Evolutionary conservation across 352 stramenopile species (phyloP).

Genomic region (Globisporangium splendens): DNA sequence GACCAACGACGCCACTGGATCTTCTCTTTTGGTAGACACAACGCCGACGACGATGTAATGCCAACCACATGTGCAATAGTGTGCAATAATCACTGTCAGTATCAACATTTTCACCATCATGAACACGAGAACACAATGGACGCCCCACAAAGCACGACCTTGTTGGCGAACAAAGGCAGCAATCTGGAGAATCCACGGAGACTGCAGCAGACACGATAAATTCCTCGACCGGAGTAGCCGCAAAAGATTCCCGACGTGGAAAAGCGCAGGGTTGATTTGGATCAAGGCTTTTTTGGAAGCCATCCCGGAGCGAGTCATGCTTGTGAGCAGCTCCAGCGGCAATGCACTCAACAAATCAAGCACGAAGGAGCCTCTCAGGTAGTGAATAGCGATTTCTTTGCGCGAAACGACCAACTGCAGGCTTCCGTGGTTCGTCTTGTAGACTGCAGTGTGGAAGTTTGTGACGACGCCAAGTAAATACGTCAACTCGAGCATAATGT

Average conservation of each 20-base stretch:
- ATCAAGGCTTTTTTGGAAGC: neutral
- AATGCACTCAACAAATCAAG: constrained; percentile 9
- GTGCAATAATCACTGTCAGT: neutral
- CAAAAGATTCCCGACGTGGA: neutral
- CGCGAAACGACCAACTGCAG: constrained; percentile 1
- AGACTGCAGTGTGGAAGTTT: constrained; percentile 7
- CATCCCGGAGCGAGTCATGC: neutral
- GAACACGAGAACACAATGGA: constrained; percentile 6
- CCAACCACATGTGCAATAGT: constrained; percentile 9
- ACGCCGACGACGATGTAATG: neutral
- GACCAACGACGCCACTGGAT: neutral
- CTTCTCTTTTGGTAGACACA: too few relatives aligned
- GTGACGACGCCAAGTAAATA: constrained; percentile 7
- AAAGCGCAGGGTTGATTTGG: neutral
- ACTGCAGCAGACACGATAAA: neutral
- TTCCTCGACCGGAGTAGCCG: constrained; percentile 2
- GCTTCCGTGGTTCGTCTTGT: constrained; percentile 2
- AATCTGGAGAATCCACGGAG: neutral
- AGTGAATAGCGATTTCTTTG: constrained; percentile 1
- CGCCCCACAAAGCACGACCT: neutral
- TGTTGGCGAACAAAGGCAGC: neutral
- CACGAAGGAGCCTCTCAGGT: neutral
- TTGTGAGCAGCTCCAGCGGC: neutral
- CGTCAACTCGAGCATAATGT: constrained; percentile 6
- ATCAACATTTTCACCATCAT: neutral